Conservation (phyloP, 2,329 filamentous ascomycete genomes). For the Geosmithia flava region DNA sequence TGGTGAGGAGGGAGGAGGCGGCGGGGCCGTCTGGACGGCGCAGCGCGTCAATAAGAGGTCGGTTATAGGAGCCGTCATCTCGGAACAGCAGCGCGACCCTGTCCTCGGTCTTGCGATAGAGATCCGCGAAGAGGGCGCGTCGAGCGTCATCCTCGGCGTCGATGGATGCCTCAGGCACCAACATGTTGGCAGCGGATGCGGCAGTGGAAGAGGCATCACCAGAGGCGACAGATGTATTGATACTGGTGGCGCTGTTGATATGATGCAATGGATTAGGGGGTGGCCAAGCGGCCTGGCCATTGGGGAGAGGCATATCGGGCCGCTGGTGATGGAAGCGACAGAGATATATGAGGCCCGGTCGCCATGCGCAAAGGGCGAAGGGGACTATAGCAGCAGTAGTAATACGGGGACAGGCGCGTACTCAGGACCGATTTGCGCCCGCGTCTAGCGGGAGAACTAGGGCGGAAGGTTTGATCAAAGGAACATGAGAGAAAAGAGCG, state of each 20-base stretch:
- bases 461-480: slow-evolving; percentile 32
- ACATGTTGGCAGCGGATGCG: slow-evolving; percentile 33
- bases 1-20: slow-evolving; percentile 6
- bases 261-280: slow-evolving; percentile 37
- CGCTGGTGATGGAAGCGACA: slow-evolving; percentile 34
- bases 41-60: slow-evolving; percentile 39
- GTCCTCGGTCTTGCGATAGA: slow-evolving; percentile 67
- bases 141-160: slow-evolving; percentile 57
- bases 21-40: slow-evolving; percentile 16
- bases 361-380: slow-evolving; percentile 45
- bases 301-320: slow-evolving; percentile 53
- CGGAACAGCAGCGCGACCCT: slow-evolving; percentile 66
- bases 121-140: slow-evolving; percentile 61
- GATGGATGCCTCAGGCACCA: slow-evolving; percentile 41
- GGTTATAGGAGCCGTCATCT: slow-evolving; percentile 40
- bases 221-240: slow-evolving; percentile 38
- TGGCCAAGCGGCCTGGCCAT: slow-evolving; percentile 54
- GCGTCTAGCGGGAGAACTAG: slow-evolving; percentile 33
- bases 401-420: slow-evolving; percentile 3
- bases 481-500: slow-evolving; percentile 35
- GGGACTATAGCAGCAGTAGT: no score
- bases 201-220: slow-evolving; percentile 56
- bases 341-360: slow-evolving; percentile 33
- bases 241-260: slow-evolving; percentile 19
- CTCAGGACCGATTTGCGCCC: slow-evolving; percentile 21